phyloP scores from a whole-genome alignment of 305 asterid genomes.

The Plantago coronopus region DNA sequence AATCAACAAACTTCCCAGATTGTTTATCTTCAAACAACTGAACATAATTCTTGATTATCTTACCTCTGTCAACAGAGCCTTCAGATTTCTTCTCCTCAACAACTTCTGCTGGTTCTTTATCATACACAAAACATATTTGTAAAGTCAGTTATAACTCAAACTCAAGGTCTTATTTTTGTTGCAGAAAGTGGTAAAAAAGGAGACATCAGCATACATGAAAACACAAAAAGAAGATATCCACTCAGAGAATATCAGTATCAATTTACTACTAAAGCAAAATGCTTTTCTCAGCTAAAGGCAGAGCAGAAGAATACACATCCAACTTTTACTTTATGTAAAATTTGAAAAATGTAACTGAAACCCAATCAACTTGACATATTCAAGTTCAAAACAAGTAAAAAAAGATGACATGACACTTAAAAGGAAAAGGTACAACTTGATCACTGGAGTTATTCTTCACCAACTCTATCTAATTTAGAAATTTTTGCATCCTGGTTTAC shows the following conservation, averaged over 20 bases:
- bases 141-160: background rate
- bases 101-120: conserved; percentile 44
- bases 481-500: too few relatives aligned
- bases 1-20: conserved; percentile 6
- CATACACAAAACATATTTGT: conserved; percentile 8
- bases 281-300: conserved; percentile 12
- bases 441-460: too few relatives aligned
- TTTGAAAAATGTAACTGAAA: conserved; percentile 14
- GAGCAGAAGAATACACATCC: background rate
- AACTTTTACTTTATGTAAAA: conserved; percentile 10
- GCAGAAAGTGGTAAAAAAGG: background rate
- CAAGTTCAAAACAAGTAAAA: conserved; percentile 14
- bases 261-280: background rate
- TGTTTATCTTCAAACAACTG: background rate
- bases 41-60: background rate
- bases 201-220: background rate
- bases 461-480: too few relatives aligned
- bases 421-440: too few relatives aligned
- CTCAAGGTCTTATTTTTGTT: background rate
- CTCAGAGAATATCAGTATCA: conserved; percentile 7
- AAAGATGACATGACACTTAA: background rate
- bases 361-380: background rate
- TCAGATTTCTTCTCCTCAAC: conserved; percentile 46
- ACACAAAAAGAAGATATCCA: conserved; percentile 1
- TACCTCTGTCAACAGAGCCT: conserved; percentile 58